Evolutionary conservation across 495 filamentous ascomycete species (phyloP).

Genomic region (Tuber indicum): DNA sequence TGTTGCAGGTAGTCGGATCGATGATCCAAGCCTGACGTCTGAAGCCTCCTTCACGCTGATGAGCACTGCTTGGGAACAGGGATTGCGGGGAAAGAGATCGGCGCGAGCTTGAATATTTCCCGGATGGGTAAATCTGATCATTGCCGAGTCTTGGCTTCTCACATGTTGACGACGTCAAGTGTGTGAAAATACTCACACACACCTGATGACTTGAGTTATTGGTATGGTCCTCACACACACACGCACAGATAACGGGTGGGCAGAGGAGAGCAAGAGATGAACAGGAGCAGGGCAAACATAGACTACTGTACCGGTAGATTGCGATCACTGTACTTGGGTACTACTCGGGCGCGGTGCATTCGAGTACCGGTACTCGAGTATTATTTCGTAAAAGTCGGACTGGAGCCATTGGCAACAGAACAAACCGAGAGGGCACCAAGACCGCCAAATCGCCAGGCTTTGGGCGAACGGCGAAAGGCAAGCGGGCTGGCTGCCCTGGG

Average conservation of each 20-base stretch:
- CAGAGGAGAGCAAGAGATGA: not conserved
- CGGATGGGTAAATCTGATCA: not conserved
- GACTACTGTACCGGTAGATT: too few relatives aligned
- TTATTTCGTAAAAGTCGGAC: not conserved
- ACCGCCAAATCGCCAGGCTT: not conserved
- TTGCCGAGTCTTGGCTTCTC: constrained; percentile 1
- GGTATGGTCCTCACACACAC: not conserved
- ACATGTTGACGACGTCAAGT: constrained; percentile 2
- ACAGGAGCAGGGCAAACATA: not conserved
- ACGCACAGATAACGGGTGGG: not conserved
- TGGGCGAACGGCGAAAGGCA: not conserved
- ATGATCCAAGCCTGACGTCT: constrained; percentile 5
- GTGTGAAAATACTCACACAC: not conserved
- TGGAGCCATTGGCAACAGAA: not conserved
- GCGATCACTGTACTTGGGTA: too few relatives aligned
- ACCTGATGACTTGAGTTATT: not conserved
- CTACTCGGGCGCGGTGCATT: too few relatives aligned
- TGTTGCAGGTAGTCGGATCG: not conserved
- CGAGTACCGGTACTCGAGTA: too few relatives aligned
- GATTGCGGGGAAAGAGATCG: not conserved
- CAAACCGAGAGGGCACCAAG: not conserved
- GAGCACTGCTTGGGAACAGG: not conserved
- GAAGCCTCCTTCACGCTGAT: not conserved
- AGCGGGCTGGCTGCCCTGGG: not conserved
- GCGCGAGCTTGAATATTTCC: not conserved